Conservation (phyloP, 2,329 filamentous ascomycete genomes). For the Colletotrichum sp. region DNA sequence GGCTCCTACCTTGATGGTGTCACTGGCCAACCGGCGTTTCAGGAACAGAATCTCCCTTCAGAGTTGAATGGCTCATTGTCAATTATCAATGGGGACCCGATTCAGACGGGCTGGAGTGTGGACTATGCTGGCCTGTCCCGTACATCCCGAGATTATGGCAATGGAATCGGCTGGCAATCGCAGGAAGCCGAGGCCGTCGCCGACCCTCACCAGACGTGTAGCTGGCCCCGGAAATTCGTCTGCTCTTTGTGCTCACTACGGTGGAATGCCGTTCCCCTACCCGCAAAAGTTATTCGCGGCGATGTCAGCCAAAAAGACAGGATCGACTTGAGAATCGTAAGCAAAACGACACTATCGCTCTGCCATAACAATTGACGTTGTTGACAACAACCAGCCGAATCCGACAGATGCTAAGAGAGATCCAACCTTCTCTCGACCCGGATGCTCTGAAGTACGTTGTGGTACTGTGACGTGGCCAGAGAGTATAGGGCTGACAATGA, state of each 20-base stretch:
- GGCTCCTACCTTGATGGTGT: slow-evolving; percentile 1
- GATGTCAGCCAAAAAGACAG: slow-evolving; percentile 16
- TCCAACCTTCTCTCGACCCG: slow-evolving; percentile 11
- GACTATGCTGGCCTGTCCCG: slow-evolving; percentile 14
- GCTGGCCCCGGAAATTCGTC: slow-evolving; percentile 11
- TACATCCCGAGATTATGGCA: background rate
- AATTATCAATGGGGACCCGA: slow-evolving; percentile 4
- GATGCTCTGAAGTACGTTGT: slow-evolving; percentile 14
- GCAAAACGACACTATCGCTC: background rate
- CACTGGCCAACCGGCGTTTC: background rate
- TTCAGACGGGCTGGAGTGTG: slow-evolving; percentile 14
- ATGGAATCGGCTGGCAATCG: slow-evolving; percentile 13
- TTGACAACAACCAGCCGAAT: slow-evolving; percentile 6
- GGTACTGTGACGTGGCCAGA: background rate
- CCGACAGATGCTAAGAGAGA: slow-evolving; percentile 2
- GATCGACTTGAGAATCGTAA: slow-evolving; percentile 10
- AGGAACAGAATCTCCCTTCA: background rate
- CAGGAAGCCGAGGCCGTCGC: slow-evolving; percentile 18
- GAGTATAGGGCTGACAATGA: background rate
- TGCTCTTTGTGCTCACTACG: slow-evolving; percentile 16
- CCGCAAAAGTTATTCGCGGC: slow-evolving; percentile 11
- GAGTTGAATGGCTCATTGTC: slow-evolving; percentile 1
- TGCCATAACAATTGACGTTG: background rate
- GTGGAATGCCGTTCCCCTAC: slow-evolving; percentile 17
- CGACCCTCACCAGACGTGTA: background rate